Base-by-base conservation (phyloP, 163 green algal genomes). In the Chloroidium sp. region DNA sequence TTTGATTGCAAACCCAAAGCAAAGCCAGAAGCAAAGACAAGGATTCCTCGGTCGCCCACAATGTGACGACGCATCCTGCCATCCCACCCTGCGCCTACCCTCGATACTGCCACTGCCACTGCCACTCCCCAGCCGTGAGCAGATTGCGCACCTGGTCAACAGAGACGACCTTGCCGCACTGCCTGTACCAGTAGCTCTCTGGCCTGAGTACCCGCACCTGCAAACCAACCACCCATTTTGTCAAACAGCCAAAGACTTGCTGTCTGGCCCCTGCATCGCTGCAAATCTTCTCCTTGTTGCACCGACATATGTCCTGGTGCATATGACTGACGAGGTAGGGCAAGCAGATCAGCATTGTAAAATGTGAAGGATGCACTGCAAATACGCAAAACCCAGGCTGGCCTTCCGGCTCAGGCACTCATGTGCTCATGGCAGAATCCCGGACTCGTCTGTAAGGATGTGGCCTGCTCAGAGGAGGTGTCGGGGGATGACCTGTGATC, bases 181-280 rank as follows among this genome's bases (percentile, higher is more conserved):
- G 91, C 82, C 97, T 96, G 95, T 93, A 93, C 96, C 96, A 99
- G 93, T 98, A 99, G 62, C 91, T 97, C 92, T 99, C 95, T 10
- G 95, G 95, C 79, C 95, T 89, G 76, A 97, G 85, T 83, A 98
- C 94, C 84, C 95, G 96, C 68, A 98, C 95, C 94, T 97, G 86
- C 84, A 87, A 62, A 4, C 0, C 64, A 69, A 64, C n/a, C 1
- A 69, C 4, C 72, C 4, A 61, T 4, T 64, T 1, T 8, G 36
- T 1, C 4, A 14, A 2, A 79, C 2, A 36, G 13, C n/a, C 69
- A n/a, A 76, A 3, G 3, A 14, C 3, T 58, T 13, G 12, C 69
- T 13, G 64, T 13, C 67, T 6, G 0, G 64, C 76, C 3, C 58
- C 10, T 4, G 59, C 10, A 59, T 62, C 4, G 36, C 61, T 58